phyloP scores from a whole-genome alignment of 345 rosid genomes.

The Iberis pinnata region DNA sequence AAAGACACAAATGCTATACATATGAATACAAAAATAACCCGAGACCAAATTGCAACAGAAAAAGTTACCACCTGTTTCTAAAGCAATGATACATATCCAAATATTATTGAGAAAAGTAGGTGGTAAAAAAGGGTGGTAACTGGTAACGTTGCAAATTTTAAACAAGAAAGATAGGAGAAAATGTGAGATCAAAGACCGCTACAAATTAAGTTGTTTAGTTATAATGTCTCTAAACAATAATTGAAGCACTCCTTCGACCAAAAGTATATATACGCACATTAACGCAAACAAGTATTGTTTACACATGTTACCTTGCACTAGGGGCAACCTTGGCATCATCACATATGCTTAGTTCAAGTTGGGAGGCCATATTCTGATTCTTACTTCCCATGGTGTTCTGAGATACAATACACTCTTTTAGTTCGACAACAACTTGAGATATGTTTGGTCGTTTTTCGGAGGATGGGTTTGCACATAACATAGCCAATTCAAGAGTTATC shows the following conservation, averaged over 20 bases:
- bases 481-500: slow-evolving; percentile 41
- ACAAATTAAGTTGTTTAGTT: too few relatives aligned
- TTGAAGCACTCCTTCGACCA: neutral
- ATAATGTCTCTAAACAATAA: neutral
- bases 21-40: too few relatives aligned
- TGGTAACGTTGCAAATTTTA: too few relatives aligned
- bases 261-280: neutral
- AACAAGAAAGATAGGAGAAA: too few relatives aligned
- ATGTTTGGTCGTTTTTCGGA: slow-evolving; percentile 34
- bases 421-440: slow-evolving; percentile 27
- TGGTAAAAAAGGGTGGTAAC: too few relatives aligned
- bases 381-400: neutral
- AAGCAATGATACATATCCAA: too few relatives aligned
- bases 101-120: too few relatives aligned
- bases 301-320: slow-evolving; percentile 12
- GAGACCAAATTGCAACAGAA: too few relatives aligned
- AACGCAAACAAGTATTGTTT: neutral
- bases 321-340: neutral
- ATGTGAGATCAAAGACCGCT: too few relatives aligned
- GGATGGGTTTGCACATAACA: slow-evolving; percentile 28
- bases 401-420: slow-evolving; percentile 29
- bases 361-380: neutral
- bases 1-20: too few relatives aligned
- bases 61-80: too few relatives aligned
- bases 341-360: slow-evolving; percentile 10